Evolutionary conservation across 2,329 filamentous ascomycete genomes (phyloP), one percentile per base, ranked within the genome.

Genomic region (Colletotrichum filicis): DNA sequence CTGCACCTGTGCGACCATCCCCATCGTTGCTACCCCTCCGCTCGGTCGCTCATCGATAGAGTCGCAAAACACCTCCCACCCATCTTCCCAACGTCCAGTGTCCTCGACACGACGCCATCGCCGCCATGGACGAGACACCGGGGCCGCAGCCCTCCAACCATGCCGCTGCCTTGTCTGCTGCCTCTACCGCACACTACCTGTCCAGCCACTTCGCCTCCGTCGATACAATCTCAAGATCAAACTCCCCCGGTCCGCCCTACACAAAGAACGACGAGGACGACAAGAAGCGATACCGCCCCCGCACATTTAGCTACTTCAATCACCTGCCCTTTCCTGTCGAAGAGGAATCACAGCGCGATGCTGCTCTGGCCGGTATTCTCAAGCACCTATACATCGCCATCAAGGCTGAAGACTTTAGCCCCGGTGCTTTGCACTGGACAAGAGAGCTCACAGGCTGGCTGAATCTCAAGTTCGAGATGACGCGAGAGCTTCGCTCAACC

Each of bases 381-480:
- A 97, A 95, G 82, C 94, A 98, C 79, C 92, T 99, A 35, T 98
- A 98, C 82, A 94, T 98, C 77, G 91, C 96, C 70, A 88, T 99
- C 75, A 93, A 95, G 80, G 93, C 97, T 4, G 95, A 98, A 76
- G 97, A 99, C 83, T 98, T 98, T 83, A 92, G 93, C 28, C 94
- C 96, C 0, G 97, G 97, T 42, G 97, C 96, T 32, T 88, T 98
- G 74, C 96, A 99, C 83, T 99, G 97, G 97, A 98, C 97, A 19
- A 92, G 96, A 77, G 97, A 99, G 89, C 92, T 99, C 60, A 92
- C 95, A 80, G 94, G 93, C 83, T 99, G 97, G 97, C 88, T 99
- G 76, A 94, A 93, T 66, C 91, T 99, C 83, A 99, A 99, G 87
- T 99, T 99, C 81, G 96, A 99, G 84, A 95, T 98, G 81, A 94